These are phyloP conservation scores for Pseudozyma sp. DNA, from an alignment of 1,284 basidiomycete genomes.

Conservation along the genomic window DNA sequence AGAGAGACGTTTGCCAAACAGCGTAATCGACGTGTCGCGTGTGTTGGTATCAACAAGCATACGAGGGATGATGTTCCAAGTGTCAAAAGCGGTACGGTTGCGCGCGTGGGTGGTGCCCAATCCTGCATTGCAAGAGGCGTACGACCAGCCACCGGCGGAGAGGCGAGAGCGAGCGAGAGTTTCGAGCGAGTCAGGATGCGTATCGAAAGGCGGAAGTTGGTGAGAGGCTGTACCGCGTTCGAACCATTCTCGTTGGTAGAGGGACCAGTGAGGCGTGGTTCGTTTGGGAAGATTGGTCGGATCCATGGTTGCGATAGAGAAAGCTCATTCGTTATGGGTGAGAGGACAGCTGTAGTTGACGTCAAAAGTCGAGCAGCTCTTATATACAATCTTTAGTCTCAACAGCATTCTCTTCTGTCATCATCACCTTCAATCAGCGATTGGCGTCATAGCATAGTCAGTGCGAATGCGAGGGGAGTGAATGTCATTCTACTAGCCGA, in stretches of 20 bases:
- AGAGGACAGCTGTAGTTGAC: not conserved
- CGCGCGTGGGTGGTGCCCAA: slow-evolving; percentile 74
- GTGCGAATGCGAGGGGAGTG: too few species aligned
- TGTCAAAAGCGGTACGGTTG: slow-evolving; percentile 70
- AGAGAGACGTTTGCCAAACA: slow-evolving; percentile 78
- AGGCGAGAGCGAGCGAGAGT: slow-evolving; percentile 73
- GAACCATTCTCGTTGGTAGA: slow-evolving; percentile 75
- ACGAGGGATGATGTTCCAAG: slow-evolving; percentile 74
- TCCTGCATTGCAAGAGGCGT: slow-evolving; percentile 74
- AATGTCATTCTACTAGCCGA: too few species aligned
- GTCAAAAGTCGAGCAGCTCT: too few species aligned
- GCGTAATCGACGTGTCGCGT: slow-evolving; percentile 74
- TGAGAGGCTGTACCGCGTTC: slow-evolving; percentile 53
- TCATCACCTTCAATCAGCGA: too few species aligned
- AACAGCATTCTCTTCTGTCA: too few species aligned
- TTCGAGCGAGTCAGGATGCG: slow-evolving; percentile 73
- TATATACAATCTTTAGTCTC: too few species aligned
- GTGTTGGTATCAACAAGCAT: slow-evolving; percentile 79
- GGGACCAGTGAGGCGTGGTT: slow-evolving; percentile 74
- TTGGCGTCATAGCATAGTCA: too few species aligned
- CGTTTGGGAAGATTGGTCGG: slow-evolving; percentile 74
- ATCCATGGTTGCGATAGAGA: slow-evolving; percentile 67
- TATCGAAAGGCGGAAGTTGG: slow-evolving; percentile 39
- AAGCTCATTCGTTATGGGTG: slow-evolving; percentile 4
- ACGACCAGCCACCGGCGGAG: slow-evolving; percentile 74